Base-by-base conservation (phyloP, 257 asterid genomes). In the Nicotiana benthamiana region DNA sequence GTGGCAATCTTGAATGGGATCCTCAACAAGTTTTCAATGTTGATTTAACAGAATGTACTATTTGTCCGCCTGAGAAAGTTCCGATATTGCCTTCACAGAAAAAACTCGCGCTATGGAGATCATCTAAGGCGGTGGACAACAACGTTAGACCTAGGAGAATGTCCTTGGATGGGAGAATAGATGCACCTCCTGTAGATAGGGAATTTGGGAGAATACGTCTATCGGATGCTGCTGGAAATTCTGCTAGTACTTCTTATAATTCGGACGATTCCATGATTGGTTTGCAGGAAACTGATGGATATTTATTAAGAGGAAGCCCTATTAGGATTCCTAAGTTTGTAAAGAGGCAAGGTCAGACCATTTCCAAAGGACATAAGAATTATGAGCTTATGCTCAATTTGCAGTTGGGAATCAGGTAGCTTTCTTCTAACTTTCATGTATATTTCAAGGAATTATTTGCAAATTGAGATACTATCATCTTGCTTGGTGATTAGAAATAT, bases 101-200 rank as follows among this genome's bases (percentile, higher is more conserved):
- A 86, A 93, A 90, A 87, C 87, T 94, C 3, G 97, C 97, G 0
- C 83, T 88, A 11, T 92, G 93, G 96, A 91, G 91, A 84, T 91
- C 97, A 34, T 46, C 94, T 1, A 94, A 93, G 75, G 87, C 85
- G 2, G 80, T 84, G 0, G 97, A 91, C 11, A 28, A 87, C 0
- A 82, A 84, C 20, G 80, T 76, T 15, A 87, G 90, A 83, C 93
- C 86, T 0, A 86, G 98, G 74, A 89, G 98, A 66, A 82, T 87
- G 93, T 94, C 98, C 0, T 94, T 94, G 18, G 98, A 94, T 72
- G 97, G 98, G 59, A 87, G 97, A 79, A 57, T 94, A 65, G 97
- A 94, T 8, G 85, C 88, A 22, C 87, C 88, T 3, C 83, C 86
- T 20, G 83, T 87, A 15, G 97, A 91, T 28, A 87, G 86, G 78